These are phyloP conservation scores for Fusarium paranaense DNA, from an alignment of 2,329 filamentous ascomycete genomes.

Conservation along the genomic window DNA sequence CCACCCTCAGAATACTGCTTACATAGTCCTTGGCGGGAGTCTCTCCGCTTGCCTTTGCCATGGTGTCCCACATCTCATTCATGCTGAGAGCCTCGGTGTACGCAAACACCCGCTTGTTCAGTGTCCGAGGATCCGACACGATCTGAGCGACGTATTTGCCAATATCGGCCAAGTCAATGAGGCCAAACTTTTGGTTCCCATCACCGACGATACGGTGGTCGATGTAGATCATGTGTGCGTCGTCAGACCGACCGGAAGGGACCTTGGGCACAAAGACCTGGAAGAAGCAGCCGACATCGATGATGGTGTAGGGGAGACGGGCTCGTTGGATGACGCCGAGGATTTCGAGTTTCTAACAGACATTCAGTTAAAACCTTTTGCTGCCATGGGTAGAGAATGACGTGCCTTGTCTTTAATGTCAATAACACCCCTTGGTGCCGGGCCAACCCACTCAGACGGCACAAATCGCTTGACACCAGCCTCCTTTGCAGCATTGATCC, in stretches of 20 bases:
- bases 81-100: not conserved
- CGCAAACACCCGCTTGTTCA: not conserved
- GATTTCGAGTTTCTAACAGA: not conserved
- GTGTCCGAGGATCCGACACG: not conserved
- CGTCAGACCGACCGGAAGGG: not conserved
- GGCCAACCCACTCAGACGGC: not conserved
- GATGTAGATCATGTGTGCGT: not conserved
- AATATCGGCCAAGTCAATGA: not conserved
- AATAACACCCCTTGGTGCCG: not conserved
- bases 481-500: not conserved
- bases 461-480: not conserved
- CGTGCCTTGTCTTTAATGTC: not conserved
- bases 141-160: not conserved
- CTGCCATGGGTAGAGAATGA: not conserved
- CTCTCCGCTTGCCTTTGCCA: not conserved
- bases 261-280: not conserved
- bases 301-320: not conserved
- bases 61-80: not conserved
- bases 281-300: not conserved
- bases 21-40: not conserved
- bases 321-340: not conserved
- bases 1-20: not conserved
- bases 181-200: not conserved
- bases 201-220: not conserved
- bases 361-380: not conserved